A percentile compares a stretch with the other conserved stretches of the same genome.
These are phyloP conservation scores for Azolla pinnata DNA, from an alignment of 75 land plant species.

Conservation along the genomic window DNA sequence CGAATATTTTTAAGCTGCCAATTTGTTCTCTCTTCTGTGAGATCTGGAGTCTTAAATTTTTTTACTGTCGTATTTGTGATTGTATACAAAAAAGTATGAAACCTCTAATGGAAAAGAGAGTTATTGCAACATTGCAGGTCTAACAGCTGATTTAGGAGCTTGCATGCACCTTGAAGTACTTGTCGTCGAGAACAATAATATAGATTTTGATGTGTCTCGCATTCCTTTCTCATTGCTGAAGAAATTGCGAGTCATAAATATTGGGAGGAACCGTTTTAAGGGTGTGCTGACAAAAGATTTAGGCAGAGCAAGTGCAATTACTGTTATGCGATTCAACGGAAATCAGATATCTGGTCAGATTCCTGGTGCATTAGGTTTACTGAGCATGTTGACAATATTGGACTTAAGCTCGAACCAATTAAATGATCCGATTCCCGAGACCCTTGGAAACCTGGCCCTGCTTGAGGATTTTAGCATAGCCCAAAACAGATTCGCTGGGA, in stretches of 20 bases:
- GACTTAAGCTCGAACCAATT: constrained; percentile 18
- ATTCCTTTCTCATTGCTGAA: background rate
- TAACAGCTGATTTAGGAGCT: background rate
- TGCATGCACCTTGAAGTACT: background rate
- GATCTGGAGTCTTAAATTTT: background rate
- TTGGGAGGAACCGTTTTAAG: background rate
- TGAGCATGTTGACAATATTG: constrained; percentile 10
- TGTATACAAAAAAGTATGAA: background rate
- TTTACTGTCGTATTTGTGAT: background rate
- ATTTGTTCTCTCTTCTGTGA: background rate
- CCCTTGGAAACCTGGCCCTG: constrained; percentile 16
- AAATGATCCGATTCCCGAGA: constrained; percentile 17
- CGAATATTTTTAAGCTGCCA: too few species aligned
- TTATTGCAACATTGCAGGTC: background rate
- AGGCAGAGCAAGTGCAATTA: background rate
- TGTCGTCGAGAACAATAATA: background rate
- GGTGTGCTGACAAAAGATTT: background rate
- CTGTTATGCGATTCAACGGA: background rate
- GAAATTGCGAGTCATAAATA: background rate
- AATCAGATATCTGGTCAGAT: background rate
- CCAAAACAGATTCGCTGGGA: constrained; percentile 16
- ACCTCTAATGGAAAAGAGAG: background rate
- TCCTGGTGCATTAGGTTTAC: constrained; percentile 3
- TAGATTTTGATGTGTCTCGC: background rate
- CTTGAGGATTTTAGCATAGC: constrained; percentile 12